Evolutionary conservation across 306 rosid species (phyloP).

Genomic region (Prunus mume): DNA sequence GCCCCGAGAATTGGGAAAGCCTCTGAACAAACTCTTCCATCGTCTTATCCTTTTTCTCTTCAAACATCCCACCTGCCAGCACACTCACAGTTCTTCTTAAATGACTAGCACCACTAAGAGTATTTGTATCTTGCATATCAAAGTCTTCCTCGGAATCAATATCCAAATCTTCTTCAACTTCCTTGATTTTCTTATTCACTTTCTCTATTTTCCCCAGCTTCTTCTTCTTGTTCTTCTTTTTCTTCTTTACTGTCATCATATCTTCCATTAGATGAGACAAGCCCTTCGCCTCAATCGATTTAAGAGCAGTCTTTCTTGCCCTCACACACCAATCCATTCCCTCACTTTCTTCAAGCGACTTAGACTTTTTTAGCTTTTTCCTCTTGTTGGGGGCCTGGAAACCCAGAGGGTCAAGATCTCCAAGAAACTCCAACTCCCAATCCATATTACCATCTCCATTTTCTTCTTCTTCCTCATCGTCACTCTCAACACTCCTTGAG

Average conservation of each 20-base stretch:
- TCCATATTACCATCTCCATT: slow-evolving; percentile 30
- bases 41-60: slow-evolving; percentile 53
- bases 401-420: slow-evolving; percentile 68
- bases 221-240: slow-evolving; percentile 52
- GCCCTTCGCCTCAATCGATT: slow-evolving; percentile 67
- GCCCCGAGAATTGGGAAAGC: slow-evolving; percentile 79
- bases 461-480: slow-evolving; percentile 28
- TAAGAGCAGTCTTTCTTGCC: slow-evolving; percentile 72
- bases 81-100: slow-evolving; percentile 49
- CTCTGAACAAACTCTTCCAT: slow-evolving; percentile 58
- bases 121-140: slow-evolving; percentile 19
- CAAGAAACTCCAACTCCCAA: slow-evolving; percentile 74
- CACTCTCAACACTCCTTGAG: slow-evolving; percentile 20
- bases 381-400: slow-evolving; percentile 60
- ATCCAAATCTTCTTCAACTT: slow-evolving; percentile 33
- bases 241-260: slow-evolving; percentile 50
- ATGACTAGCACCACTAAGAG: slow-evolving; percentile 27
- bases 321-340: slow-evolving; percentile 88
- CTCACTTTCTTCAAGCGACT: slow-evolving; percentile 52
- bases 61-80: slow-evolving; percentile 61
- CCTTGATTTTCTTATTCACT: slow-evolving; percentile 36
- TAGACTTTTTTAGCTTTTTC: slow-evolving; percentile 41
- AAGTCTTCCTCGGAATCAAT: slow-evolving; percentile 43
- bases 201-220: slow-evolving; percentile 39
- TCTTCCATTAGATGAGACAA: slow-evolving; percentile 51